Evolutionary conservation across 805 yeast genomes (phyloP), one percentile per base, ranked within the genome.

Genomic region (Spathaspora gorwiae): DNA sequence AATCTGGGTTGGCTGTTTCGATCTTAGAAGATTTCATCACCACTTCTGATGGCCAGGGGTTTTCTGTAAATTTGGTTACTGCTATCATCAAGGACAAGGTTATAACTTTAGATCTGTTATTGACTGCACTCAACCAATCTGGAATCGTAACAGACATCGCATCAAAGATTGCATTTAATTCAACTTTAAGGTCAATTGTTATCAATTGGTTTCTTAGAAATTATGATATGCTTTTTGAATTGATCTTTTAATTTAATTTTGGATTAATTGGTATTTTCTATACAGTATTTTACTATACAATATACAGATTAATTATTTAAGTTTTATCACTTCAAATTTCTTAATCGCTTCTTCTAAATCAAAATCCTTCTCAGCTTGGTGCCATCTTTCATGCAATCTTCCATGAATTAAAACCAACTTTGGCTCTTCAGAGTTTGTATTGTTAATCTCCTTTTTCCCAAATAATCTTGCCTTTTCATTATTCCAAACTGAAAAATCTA

Each of bases 391-490:
- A 34, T 71, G 70, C 11, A 62, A 48, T 35, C 76, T 54, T 6
- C 76, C 76, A 42, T 64, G 66, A n/a, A 70, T 35, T 30, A 60
- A 51, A n/a, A 68, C 70, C 33, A 61, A 57, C 35, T 57, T 61
- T 2, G 72, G 72, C 29, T 68, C 73, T 26, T 68, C 74, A 8
- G 69, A 62, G 32, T 55, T 41, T 10, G 51, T 46, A 44, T 60
- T 62, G 39, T 70, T 67, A 37, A 68, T 66, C 40, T 62, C 61
- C 15, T 59, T 57, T 47, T 62, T 65, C 14, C 78, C 78, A 53
- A 75, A 74, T 19, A 73, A 61, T 37, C 73, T 56, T 2, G 75
- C 76, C 50, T 75, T 75, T 41, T 70, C 77, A 19, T 68, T 68
- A 44, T 72, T 61, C 66, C 66, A 61, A 39, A 57, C 53, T 11